A percentile compares a stretch with the other conserved stretches of the same genome.
Evolutionary conservation across 257 asterid genomes (phyloP).

Genomic region (Gentiana straminea): DNA sequence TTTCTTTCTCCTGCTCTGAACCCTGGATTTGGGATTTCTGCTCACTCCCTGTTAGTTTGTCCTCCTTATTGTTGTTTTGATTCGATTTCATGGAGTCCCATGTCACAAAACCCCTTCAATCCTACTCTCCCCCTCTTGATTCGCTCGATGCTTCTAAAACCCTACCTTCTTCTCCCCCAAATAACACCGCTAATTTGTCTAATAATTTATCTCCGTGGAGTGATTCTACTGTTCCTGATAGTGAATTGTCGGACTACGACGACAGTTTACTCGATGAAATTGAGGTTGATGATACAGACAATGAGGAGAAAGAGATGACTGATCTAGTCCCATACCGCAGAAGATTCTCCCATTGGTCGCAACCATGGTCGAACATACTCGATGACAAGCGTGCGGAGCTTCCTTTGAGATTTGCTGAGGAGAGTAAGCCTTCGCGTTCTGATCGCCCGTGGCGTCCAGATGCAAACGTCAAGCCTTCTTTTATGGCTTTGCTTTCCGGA

Average conservation of each 20-base stretch:
- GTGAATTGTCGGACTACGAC: constrained; percentile 14
- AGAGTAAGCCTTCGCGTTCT: constrained; percentile 7
- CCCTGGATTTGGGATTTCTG: constrained; percentile 18
- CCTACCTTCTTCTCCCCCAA: constrained; percentile 1
- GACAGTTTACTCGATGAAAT: constrained; percentile 19
- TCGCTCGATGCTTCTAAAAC: constrained; percentile 15
- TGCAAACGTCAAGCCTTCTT: constrained; percentile 4
- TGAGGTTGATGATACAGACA: constrained; percentile 14
- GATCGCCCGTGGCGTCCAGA: constrained; percentile 12
- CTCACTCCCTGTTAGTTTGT: constrained; percentile 1
- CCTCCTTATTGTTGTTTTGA: background rate
- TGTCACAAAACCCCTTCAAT: background rate
- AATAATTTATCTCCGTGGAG: constrained; percentile 14
- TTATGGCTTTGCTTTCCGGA: constrained; percentile 4
- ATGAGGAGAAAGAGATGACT: constrained; percentile 11
- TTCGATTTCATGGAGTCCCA: constrained; percentile 14
- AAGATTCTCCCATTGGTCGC: constrained; percentile 17
- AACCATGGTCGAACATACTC: constrained; percentile 17
- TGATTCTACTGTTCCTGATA: constrained; percentile 4
- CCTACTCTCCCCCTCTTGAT: constrained; percentile 8
- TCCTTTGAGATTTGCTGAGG: constrained; percentile 6
- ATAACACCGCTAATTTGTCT: too few species aligned
- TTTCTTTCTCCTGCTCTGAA: constrained; percentile 13
- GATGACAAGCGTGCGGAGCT: constrained; percentile 5
- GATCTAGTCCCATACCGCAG: constrained; percentile 3